phyloP scores from a whole-genome alignment of 441 rosid genomes.

The Kokia cookei region DNA sequence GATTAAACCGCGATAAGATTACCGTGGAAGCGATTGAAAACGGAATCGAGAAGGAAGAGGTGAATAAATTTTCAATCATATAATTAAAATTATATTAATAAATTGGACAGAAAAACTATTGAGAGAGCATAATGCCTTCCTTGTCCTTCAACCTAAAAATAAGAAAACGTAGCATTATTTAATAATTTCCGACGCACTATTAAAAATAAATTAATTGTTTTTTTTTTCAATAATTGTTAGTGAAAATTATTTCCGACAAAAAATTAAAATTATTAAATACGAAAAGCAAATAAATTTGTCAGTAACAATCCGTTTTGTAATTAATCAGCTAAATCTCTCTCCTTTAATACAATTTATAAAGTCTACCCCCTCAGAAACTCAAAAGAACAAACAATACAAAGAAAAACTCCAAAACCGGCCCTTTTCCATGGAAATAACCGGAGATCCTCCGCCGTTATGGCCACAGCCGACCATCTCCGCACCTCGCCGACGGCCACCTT shows the following conservation, averaged over 20 bases:
- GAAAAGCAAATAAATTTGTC: not conserved
- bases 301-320: not conserved
- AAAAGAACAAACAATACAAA: not conserved
- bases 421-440: constrained; percentile 16
- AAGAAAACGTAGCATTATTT: not conserved
- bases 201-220: not conserved
- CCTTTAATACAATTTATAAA: not conserved
- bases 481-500: constrained; percentile 33
- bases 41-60: no score
- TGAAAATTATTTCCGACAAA: not conserved
- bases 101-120: no score
- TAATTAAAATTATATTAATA: no score
- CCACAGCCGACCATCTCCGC: constrained; percentile 30
- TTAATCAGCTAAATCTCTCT: not conserved
- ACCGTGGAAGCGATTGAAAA: no score
- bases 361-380: constrained; percentile 3
- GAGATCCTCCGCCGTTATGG: constrained; percentile 45
- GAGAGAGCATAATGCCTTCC: no score
- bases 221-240: no score
- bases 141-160: no score
- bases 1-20: no score
- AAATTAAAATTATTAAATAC: not conserved
- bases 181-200: not conserved
- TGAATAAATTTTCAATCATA: no score
- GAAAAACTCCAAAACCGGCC: not conserved